A percentile compares a stretch with the other conserved stretches of the same genome.
Evolutionary conservation across 2,329 filamentous ascomycete species (phyloP).

Genomic region (Aulographum hederae): DNA sequence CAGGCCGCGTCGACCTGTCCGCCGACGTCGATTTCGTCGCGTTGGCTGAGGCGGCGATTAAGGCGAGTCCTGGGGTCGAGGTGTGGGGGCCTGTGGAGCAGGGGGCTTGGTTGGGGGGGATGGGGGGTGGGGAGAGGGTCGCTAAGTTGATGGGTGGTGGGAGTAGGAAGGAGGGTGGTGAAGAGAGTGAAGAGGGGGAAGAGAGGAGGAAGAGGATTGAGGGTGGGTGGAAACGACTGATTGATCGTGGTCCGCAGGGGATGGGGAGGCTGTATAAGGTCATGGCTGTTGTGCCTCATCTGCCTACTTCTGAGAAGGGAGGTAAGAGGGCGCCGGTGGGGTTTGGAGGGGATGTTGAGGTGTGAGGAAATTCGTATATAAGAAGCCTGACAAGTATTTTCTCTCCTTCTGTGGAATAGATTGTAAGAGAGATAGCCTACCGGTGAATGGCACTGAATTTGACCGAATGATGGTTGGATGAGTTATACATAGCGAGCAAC

Average conservation of each 20-base stretch:
- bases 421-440: no score
- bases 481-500: no score
- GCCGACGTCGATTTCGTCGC: conserved; percentile 88
- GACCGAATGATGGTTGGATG: no score
- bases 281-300: conserved; percentile 62
- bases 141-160: conserved; percentile 40
- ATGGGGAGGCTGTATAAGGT: conserved; percentile 96
- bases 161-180: conserved; percentile 13
- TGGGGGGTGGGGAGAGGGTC: conserved; percentile 72
- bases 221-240: conserved; percentile 58
- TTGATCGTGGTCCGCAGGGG: conserved; percentile 64
- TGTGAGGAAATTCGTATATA: conserved; percentile 2
- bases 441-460: no score
- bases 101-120: conserved; percentile 54
- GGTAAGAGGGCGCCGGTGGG: conserved; percentile 66
- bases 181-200: conserved; percentile 5
- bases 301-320: conserved; percentile 36
- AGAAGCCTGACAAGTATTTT: no score
- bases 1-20: conserved; percentile 73
- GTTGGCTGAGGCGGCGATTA: conserved; percentile 63
- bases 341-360: conserved; percentile 54
- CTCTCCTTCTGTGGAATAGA: no score
- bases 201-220: conserved; percentile 45
- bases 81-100: conserved; percentile 87
- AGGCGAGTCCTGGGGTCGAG: conserved; percentile 63